Evolutionary conservation across 768 basidiomycete genomes (phyloP).

Genomic region (Asterophora parasitica): DNA sequence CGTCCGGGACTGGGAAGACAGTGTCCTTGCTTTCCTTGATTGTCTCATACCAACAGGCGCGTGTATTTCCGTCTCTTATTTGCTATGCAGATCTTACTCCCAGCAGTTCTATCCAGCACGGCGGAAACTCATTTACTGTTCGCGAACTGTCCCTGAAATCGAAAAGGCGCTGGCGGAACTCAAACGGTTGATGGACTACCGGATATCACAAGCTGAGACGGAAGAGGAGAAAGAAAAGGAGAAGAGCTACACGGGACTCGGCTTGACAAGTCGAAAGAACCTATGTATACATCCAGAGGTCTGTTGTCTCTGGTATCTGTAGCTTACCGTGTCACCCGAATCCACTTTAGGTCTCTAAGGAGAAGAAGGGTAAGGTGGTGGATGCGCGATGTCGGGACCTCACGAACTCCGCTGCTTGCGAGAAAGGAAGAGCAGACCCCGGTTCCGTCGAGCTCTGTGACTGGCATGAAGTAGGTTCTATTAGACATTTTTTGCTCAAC

Average conservation of each 20-base stretch:
- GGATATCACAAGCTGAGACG: slow-evolving; percentile 65
- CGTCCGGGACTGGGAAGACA: slow-evolving; percentile 98
- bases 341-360: slow-evolving; percentile 73
- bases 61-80: neutral
- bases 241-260: slow-evolving; percentile 78
- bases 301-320: slow-evolving; percentile 15
- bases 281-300: slow-evolving; percentile 94
- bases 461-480: slow-evolving; percentile 82
- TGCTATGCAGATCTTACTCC: neutral
- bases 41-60: slow-evolving; percentile 95
- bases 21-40: slow-evolving; percentile 94
- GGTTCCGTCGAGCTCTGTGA: slow-evolving; percentile 89
- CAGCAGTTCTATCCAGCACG: slow-evolving; percentile 84
- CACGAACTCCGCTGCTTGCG: slow-evolving; percentile 77
- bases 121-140: slow-evolving; percentile 96
- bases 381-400: slow-evolving; percentile 96
- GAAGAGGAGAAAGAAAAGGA: slow-evolving; percentile 77
- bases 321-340: slow-evolving; percentile 1
- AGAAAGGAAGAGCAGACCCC: slow-evolving; percentile 81
- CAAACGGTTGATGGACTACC: slow-evolving; percentile 90
- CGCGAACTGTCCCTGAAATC: slow-evolving; percentile 98
- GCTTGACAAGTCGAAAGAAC: slow-evolving; percentile 94
- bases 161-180: slow-evolving; percentile 96
- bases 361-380: slow-evolving; percentile 97
- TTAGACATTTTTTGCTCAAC: slow-evolving; percentile 2